Conservation (phyloP, 176 grass and related monocot genomes). For the Pharus latifolius region DNA sequence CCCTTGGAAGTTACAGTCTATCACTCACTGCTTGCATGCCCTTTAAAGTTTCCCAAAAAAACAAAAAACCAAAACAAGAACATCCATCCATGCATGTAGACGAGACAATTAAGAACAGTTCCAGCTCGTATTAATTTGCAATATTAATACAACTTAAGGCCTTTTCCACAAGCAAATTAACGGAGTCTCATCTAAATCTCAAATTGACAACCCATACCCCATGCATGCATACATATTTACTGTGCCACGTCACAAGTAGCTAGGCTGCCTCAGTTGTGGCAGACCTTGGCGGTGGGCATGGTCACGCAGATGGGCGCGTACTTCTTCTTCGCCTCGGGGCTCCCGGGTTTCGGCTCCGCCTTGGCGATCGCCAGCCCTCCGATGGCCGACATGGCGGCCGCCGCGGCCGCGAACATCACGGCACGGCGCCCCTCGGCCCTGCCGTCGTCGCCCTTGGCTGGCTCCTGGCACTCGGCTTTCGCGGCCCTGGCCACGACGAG, state of each 20-base stretch:
- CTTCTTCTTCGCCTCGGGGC: conserved; percentile 55
- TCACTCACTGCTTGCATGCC: too few relatives aligned
- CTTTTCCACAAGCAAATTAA: too few relatives aligned
- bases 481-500: conserved; percentile 26
- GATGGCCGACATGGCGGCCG: conserved; percentile 24
- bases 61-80: too few relatives aligned
- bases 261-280: conserved; percentile 31
- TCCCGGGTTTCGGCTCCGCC: conserved; percentile 32
- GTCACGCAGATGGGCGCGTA: conserved; percentile 73
- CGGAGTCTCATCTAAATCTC: too few relatives aligned
- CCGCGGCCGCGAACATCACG: conserved; percentile 42
- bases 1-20: too few relatives aligned
- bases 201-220: too few relatives aligned
- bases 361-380: conserved; percentile 20
- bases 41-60: too few relatives aligned
- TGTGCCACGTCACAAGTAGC: background rate
- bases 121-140: too few relatives aligned
- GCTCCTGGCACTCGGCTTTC: conserved; percentile 13
- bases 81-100: too few relatives aligned
- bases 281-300: conserved; percentile 77
- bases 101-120: too few relatives aligned
- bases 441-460: background rate
- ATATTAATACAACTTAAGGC: too few relatives aligned
- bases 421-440: conserved; percentile 31
- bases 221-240: conserved; percentile 39